Base-by-base conservation (phyloP, 306 rosid species). In the Parietaria judaica region DNA sequence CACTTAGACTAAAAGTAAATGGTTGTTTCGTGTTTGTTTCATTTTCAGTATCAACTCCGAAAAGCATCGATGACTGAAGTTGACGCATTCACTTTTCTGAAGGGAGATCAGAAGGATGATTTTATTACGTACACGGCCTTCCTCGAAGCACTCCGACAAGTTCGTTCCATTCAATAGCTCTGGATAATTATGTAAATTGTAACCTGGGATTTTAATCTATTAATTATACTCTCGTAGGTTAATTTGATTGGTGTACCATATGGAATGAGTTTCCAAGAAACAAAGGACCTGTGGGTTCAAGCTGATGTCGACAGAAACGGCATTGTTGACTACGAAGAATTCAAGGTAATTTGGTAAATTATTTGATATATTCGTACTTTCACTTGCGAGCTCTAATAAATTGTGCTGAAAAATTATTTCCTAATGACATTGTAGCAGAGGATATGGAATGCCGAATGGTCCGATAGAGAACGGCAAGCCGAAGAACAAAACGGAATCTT, bases 261-360 rank as follows among this genome's bases (percentile, higher is more conserved):
- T 64, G 96, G 95, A 53, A 76, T 92, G 60, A 80, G 83, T 76
- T 84, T 82, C 66, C 90, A 75, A 79, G 94, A 92, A 68, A 60
- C 78, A 52, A 83, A 83, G 64, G 90, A 88, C 70, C 72, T 92
- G 58, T 92, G 96, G 99, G 73, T 68, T 56, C 84, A 86, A 82
- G 96, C 85, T 67, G 96, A 92, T 56, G 63, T 71, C 0, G 86
- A 84, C 44, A 88, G 94, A 76, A 86, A 84, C 54, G 88, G 90
- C 56, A 74, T 84, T 58, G 71, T 88, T 36, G 86, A 82, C 75
- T 81, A 74, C 11, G 85, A 84, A 73, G 89, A 86, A 76, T 88
- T 92, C 72, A 81, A 84, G 99, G 99, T 88, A 80, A 70, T 41
- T 43, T 55, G 1, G 72, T 63, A 35, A 36, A 12, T 76, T 57